Evolutionary conservation across 2,329 filamentous ascomycete species (phyloP), one percentile per base, ranked within the genome.

Genomic region (Myriosclerotinia duriaeana): DNA sequence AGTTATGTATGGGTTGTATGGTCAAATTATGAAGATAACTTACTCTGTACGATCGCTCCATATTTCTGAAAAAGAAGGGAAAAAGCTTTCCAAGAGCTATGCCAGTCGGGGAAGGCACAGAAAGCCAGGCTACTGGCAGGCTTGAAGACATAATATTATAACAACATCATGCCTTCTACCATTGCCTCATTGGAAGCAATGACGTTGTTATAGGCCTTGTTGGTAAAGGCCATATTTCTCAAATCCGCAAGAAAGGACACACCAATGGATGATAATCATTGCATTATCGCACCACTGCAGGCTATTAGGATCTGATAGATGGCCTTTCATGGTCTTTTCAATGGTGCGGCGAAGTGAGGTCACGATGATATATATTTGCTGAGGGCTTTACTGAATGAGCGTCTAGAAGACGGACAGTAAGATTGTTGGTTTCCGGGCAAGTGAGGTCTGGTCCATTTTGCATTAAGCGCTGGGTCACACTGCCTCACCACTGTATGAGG

Each of bases 41-140:
- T 34, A 64, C 62, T 30, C 42, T 17, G 15, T 64, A 64, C 2
- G 53, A 48, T 64, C 34, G 53, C 40, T 64, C 62, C 62, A 64
- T 64, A 12, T 46, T 38, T 22, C 0, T 8, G 38, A 11, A 2
- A 30, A 22, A 12, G 26, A 4, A 6, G 6, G 6, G 6, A 3
- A 5, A n/a, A 15, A 8, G 15, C 7, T 11, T 58, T 44, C 9
- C 9, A 11, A 38, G 12, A 5, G 5, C 44, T 58, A 15, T 7
- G 40, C 6, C 2, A 58, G 40, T 20, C 11, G 5, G 17, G 17
- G 1, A 44, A 26, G 9, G 44, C 20, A 9, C 14, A 2, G 6
- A 58, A 44, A 15, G 38, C 40, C 55, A 58, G 30, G 38, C 9
- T 20, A 17, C 22, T 3, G 5, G 17, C 1, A 14, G 20, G 11